These are phyloP conservation scores for Dactylonectria macrodidyma DNA, from an alignment of 2,329 filamentous ascomycete species.

Conservation along the genomic window DNA sequence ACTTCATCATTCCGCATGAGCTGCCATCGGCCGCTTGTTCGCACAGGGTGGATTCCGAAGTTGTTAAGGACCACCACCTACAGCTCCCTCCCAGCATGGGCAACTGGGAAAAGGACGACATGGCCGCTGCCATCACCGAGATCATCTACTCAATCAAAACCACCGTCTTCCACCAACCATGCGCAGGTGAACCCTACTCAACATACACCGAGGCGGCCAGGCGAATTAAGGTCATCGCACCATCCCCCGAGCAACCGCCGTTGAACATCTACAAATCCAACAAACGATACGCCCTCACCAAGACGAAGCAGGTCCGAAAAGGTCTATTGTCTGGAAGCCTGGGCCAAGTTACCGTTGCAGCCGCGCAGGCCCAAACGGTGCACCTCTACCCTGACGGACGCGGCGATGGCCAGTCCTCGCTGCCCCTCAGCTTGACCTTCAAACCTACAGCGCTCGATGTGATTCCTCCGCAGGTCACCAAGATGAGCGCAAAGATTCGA, in stretches of 20 bases:
- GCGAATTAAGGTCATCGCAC: neutral
- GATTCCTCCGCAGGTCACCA: neutral
- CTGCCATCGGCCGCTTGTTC: neutral
- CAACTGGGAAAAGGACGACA: slow-evolving; percentile 1
- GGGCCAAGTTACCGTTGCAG: neutral
- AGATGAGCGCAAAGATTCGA: neutral
- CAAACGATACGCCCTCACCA: neutral
- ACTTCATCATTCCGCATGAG: slow-evolving; percentile 3
- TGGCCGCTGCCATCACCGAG: neutral
- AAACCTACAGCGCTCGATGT: neutral
- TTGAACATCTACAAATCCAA: neutral
- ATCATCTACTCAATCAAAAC: neutral
- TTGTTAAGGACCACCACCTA: neutral
- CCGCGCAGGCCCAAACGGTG: neutral
- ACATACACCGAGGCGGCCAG: neutral
- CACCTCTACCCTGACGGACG: neutral
- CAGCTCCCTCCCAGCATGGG: neutral
- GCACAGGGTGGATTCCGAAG: neutral
- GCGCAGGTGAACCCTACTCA: neutral
- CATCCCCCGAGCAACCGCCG: slow-evolving; percentile 4
- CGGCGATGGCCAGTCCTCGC: neutral
- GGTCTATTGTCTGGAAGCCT: neutral
- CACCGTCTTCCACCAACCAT: neutral
- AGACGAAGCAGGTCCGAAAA: neutral
- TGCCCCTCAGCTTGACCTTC: slow-evolving; percentile 2